Conservation (phyloP, 2,329 filamentous ascomycete genomes). For the Chaetomium strumarium region DNA sequence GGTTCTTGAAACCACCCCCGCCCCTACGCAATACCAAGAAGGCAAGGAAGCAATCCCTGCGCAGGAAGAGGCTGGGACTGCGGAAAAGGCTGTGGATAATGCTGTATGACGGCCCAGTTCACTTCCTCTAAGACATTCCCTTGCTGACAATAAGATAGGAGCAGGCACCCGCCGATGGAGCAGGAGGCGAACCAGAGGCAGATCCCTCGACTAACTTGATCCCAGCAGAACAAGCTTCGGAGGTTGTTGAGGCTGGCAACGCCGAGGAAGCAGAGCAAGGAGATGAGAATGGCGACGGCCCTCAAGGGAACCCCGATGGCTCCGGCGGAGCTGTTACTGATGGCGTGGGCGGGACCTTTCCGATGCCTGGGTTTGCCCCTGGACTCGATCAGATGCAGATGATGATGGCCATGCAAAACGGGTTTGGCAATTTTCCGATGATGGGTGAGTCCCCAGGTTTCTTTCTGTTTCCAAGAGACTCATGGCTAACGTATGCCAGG, state of each 20-base stretch:
- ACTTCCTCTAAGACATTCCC: too few relatives aligned
- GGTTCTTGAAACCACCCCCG: not conserved
- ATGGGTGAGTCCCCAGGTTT: constrained; percentile 64
- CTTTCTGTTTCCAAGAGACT: constrained; percentile 1
- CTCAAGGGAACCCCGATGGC: constrained; percentile 25
- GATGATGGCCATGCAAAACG: constrained; percentile 71
- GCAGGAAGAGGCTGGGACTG: constrained; percentile 8
- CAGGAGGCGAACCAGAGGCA: constrained; percentile 9
- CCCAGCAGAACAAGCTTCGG: constrained; percentile 17
- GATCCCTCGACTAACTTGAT: constrained; percentile 8
- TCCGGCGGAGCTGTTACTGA: constrained; percentile 31
- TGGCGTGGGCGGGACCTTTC: constrained; percentile 44
- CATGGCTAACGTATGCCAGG: constrained; percentile 42
- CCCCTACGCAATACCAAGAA: constrained; percentile 5
- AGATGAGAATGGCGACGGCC: constrained; percentile 30
- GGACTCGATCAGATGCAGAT: constrained; percentile 74
- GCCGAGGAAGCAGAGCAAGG: constrained; percentile 28
- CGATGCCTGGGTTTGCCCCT: constrained; percentile 56
- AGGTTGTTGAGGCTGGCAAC: constrained; percentile 23
- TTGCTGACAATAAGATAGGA: constrained; percentile 16
- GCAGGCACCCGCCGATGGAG: constrained; percentile 1
- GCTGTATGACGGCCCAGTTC: constrained; percentile 10
- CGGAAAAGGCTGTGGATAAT: constrained; percentile 6
- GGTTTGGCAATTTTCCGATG: constrained; percentile 61
- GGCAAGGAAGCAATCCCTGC: constrained; percentile 1